These are phyloP conservation scores for Hanseniaspora pseudoguilliermondii DNA, from an alignment of 805 yeast genomes.

Conservation along the genomic window DNA sequence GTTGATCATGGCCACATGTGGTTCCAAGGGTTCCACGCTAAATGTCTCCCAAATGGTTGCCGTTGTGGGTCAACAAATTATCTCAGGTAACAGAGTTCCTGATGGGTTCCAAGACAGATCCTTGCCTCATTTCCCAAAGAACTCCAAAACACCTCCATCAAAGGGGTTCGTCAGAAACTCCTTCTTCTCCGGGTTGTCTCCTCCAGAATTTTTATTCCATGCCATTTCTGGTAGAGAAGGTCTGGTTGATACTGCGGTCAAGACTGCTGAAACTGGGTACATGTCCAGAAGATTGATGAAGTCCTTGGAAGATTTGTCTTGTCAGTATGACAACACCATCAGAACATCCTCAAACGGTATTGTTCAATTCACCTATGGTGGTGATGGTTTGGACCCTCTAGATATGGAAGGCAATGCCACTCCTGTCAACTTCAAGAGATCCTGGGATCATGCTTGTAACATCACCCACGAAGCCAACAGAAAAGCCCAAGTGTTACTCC, in stretches of 20 bases:
- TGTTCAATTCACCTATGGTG: constrained; percentile 96
- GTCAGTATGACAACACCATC: constrained; percentile 87
- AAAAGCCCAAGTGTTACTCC: constrained; percentile 45
- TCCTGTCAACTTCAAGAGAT: constrained; percentile 85
- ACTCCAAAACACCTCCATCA: constrained; percentile 92
- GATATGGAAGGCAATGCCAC: constrained; percentile 99
- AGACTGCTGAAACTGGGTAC: constrained; percentile 97
- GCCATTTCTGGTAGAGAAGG: constrained; percentile 99
- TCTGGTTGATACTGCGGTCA: constrained; percentile 96
- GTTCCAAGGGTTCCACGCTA: constrained; percentile 94
- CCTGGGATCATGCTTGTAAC: constrained; percentile 86
- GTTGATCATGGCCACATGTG: constrained; percentile 97
- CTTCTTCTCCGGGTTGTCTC: constrained; percentile 82
- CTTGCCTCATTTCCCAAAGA: constrained; percentile 88
- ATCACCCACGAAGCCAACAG: constrained; percentile 42
- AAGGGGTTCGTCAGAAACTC: constrained; percentile 97
- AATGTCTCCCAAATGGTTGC: constrained; percentile 99
- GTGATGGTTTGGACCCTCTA: constrained; percentile 94
- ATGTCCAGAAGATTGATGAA: constrained; percentile 98
- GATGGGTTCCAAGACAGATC: constrained; percentile 99
- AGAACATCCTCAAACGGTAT: constrained; percentile 92
- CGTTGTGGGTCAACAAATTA: constrained; percentile 97
- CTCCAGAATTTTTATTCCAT: constrained; percentile 95
- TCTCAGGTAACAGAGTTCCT: constrained; percentile 96
- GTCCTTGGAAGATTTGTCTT: constrained; percentile 87